Percentiles rank a stretch among this genome's conserved stretches.
phyloP scores from a whole-genome alignment of 1,139 yeast genomes.

The Lodderomyces oxycetoniae region DNA sequence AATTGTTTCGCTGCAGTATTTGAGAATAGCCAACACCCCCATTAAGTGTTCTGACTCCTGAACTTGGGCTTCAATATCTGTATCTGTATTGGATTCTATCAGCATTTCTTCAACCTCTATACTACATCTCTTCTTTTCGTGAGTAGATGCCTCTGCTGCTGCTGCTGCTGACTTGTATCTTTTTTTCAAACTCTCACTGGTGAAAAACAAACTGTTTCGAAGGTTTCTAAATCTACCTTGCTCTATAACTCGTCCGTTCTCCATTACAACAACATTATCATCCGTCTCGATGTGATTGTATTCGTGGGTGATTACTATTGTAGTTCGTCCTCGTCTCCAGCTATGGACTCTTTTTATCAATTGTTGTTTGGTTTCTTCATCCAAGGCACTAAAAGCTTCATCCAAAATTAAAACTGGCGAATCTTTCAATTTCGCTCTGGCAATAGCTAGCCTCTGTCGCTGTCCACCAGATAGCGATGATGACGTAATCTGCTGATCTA shows the following conservation, averaged over 20 bases:
- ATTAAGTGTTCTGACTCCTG: constrained; percentile 11
- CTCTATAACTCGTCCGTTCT: constrained; percentile 47
- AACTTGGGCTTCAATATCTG: neutral
- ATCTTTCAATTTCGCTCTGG: constrained; percentile 72
- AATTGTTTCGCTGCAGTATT: constrained; percentile 29
- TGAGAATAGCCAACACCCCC: constrained; percentile 32
- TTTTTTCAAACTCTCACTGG: neutral
- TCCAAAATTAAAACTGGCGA: constrained; percentile 75
- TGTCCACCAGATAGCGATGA: constrained; percentile 88
- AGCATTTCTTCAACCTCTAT: constrained; percentile 16
- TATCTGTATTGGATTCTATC: neutral
- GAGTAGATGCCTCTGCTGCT: neutral
- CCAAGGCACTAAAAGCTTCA: constrained; percentile 83
- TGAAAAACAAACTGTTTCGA: neutral
- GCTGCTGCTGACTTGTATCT: neutral
- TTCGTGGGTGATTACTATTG: constrained; percentile 80
- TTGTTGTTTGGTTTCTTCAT: constrained; percentile 39
- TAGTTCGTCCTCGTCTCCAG: constrained; percentile 69
- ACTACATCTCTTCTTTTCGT: constrained; percentile 1
- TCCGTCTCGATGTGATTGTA: constrained; percentile 46
- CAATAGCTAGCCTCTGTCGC: constrained; percentile 73
- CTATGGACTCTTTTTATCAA: constrained; percentile 46
- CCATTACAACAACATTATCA: constrained; percentile 56
- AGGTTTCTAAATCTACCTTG: constrained; percentile 9
- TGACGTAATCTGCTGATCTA: constrained; percentile 47